Base-by-base conservation (phyloP, 106 monocot genomes). In the Acanthochlamys bracteata region DNA sequence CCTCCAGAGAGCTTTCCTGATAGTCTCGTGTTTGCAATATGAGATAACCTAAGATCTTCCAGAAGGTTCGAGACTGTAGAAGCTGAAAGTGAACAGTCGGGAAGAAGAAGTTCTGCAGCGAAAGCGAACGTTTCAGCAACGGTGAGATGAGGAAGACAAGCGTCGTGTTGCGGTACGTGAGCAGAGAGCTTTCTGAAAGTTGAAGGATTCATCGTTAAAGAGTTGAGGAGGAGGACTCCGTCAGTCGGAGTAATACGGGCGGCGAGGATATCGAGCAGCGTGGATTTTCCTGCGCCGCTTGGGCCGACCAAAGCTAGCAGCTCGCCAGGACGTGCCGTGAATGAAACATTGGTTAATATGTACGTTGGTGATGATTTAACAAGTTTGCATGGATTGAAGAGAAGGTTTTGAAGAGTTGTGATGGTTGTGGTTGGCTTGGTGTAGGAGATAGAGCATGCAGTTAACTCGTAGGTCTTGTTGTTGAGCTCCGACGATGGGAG, bases 261-360 rank as follows among this genome's bases (percentile, higher is more conserved):
- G 7, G 95, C 70, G 25, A 96, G 85, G 73, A 96, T 91, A 76
- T 95, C 90, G 41, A 95, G 82, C 9, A 95, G 84, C 6, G 90
- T 95, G 7, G 95, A 87, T 68, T 95, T 95, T 43, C 95, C 95
- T 56, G 95, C 87, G 56, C 95, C 95, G 72, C 95, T 95, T 7
- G 86, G 90, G 42, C 90, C 94, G 7, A 90, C 90, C 55, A 94
- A 60, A 27, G 89, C 94, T 20, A 90, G 84, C 65, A 94, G 64
- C 73, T 86, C 74, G 19, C 77, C 75, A 0, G 94, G 82, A 25
- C 60, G 72, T 61, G 90, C 90, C 4, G 87, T 84, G 74, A 95
- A 73, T 14, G 86, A 81, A 26, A 95, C 74, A 69, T 86, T 73
- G 25, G 66, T 71, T 45, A 95, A 90, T 53, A 95, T 95, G 80